phyloP scores from a whole-genome alignment of 23 red algal species.

The Cyanidioschyzon merolae region DNA sequence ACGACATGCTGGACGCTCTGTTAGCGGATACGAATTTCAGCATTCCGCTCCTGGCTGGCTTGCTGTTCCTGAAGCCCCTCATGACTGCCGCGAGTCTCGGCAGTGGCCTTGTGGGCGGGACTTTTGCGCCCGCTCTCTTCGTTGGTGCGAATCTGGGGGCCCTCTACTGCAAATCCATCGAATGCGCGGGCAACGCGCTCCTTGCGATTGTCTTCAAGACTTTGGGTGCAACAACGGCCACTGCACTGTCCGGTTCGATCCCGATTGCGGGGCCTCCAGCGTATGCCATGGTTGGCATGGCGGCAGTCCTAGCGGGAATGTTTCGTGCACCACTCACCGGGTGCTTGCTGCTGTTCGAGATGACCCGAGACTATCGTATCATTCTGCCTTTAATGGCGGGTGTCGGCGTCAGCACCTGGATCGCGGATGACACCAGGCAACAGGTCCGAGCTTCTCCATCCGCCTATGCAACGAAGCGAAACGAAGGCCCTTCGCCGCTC shows the following conservation, averaged over 20 bases:
- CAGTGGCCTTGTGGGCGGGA: slow-evolving; percentile 37
- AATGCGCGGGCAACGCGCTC: neutral
- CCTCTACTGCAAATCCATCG: slow-evolving; percentile 25
- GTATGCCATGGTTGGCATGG: slow-evolving; percentile 47
- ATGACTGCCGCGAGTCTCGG: slow-evolving; percentile 25
- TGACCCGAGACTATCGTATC: slow-evolving; percentile 46
- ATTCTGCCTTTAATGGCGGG: slow-evolving; percentile 34
- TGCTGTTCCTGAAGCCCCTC: slow-evolving; percentile 38
- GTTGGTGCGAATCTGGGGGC: slow-evolving; percentile 39
- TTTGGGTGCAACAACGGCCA: neutral
- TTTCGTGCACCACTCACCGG: slow-evolving; percentile 35
- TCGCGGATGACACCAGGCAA: slow-evolving; percentile 13
- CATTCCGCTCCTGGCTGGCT: slow-evolving; percentile 21
- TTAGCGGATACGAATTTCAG: slow-evolving; percentile 29
- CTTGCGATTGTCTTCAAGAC: neutral
- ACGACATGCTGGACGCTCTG: slow-evolving; percentile 43
- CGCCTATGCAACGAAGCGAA: neutral
- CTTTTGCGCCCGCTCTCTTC: slow-evolving; percentile 37
- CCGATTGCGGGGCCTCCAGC: slow-evolving; percentile 37
- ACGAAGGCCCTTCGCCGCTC: neutral
- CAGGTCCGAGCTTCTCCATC: neutral
- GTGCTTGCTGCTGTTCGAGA: slow-evolving; percentile 35
- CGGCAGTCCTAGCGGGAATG: slow-evolving; percentile 38
- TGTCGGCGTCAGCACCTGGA: slow-evolving; percentile 25
- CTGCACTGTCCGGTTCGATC: neutral